These are phyloP conservation scores for Saccharomycopsis babjevae DNA, from an alignment of 805 yeast genomes.

Conservation along the genomic window DNA sequence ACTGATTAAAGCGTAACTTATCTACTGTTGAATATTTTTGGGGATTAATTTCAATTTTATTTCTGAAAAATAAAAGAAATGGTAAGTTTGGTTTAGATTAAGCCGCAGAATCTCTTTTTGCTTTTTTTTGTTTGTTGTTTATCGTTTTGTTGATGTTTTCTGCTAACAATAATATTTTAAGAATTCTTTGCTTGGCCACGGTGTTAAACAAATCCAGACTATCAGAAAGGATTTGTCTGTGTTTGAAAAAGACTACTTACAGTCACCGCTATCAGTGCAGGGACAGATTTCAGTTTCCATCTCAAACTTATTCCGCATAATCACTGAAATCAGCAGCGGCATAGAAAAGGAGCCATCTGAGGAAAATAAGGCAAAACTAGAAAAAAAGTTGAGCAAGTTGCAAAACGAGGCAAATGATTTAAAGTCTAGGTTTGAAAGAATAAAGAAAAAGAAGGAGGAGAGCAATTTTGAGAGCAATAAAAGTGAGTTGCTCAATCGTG, in stretches of 20 bases:
- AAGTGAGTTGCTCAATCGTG: conserved; percentile 37
- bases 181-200: conserved; percentile 89
- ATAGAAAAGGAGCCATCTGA: conserved; percentile 48
- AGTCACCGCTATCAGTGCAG: conserved; percentile 66
- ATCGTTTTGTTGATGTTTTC: background rate
- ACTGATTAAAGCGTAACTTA: too few relatives aligned
- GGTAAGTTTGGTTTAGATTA: too few relatives aligned
- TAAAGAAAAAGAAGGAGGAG: conserved; percentile 28
- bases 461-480: conserved; percentile 31
- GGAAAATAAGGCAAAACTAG: conserved; percentile 45
- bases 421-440: conserved; percentile 25
- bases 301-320: conserved; percentile 63
- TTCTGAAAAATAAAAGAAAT: too few relatives aligned
- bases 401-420: conserved; percentile 29
- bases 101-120: background rate
- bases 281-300: conserved; percentile 61
- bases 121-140: background rate
- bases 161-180: conserved; percentile 16
- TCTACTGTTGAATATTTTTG: too few relatives aligned
- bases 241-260: conserved; percentile 55
- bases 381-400: conserved; percentile 52
- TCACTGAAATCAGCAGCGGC: conserved; percentile 55
- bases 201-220: conserved; percentile 71
- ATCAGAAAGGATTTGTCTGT: conserved; percentile 56
- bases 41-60: too few relatives aligned